Evolutionary conservation across 2,329 filamentous ascomycete genomes (phyloP).

Genomic region (Cytospora paraplurivora): DNA sequence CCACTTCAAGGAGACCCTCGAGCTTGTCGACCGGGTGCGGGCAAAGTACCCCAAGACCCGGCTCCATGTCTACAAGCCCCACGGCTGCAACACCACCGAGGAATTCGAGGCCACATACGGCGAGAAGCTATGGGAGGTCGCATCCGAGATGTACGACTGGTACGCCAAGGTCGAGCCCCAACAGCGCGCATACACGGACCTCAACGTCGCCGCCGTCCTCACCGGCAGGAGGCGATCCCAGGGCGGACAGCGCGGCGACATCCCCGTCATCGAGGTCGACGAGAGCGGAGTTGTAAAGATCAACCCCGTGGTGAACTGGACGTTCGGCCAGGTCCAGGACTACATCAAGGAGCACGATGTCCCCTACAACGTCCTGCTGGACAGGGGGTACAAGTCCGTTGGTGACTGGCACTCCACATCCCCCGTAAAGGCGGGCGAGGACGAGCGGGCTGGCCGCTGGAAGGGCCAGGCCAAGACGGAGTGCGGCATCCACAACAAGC

Average conservation of each 20-base stretch:
- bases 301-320: conserved; percentile 95
- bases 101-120: conserved; percentile 86
- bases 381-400: conserved; percentile 95
- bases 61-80: conserved; percentile 88
- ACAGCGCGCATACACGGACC: conserved; percentile 83
- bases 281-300: conserved; percentile 93
- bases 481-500: conserved; percentile 98
- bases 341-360: conserved; percentile 87
- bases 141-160: conserved; percentile 91
- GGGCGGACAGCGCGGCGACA: conserved; percentile 85
- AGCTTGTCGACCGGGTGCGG: conserved; percentile 73
- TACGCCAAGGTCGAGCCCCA: conserved; percentile 97
- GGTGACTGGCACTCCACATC: conserved; percentile 98
- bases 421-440: conserved; percentile 86
- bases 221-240: conserved; percentile 91
- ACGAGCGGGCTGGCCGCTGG: conserved; percentile 95
- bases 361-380: conserved; percentile 89
- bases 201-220: conserved; percentile 86
- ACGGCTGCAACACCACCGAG: conserved; percentile 68
- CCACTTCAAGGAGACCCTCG: conserved; percentile 77
- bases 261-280: conserved; percentile 91
- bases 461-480: conserved; percentile 96
- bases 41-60: conserved; percentile 75
- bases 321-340: conserved; percentile 82
- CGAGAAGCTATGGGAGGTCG: conserved; percentile 78